Evolutionary conservation across 2,329 filamentous ascomycete species (phyloP), one percentile per base, ranked within the genome.

Genomic region (Botrytis hyacinthi): DNA sequence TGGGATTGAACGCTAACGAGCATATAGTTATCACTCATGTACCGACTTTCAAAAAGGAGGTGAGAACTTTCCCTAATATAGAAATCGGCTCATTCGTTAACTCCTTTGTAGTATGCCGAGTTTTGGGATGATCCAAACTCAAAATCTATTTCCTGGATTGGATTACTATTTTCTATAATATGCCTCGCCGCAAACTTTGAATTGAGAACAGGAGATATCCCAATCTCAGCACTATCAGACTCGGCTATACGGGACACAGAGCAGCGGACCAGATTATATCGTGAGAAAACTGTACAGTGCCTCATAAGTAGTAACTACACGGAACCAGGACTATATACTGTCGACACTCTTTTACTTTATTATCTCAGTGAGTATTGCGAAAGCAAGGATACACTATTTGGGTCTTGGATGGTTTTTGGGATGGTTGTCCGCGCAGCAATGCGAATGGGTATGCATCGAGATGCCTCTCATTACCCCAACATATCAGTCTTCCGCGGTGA

Each of bases 371-470:
- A 88, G 74, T 88, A 88, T 76, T 78, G 88, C 44, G 81, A 84
- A 69, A 86, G 84, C 78, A 82, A 84, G n/a, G 83, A 84, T 32
- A 83, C 84, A 22, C 86, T 88, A 78, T 86, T 87, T 81, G 86
- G 85, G 75, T 85, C 84, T 78, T 90, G 88, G 79, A 80, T 89
- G 68, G 80, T 89, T 26, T 85, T 84, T 0, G 84, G 85, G 5
- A 83, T 87, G 3, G 82, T 85, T 54, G 82, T 89, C 61, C 85
- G 87, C 20, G 80, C 88, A 5, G 87, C 88, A 82, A 81, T 89
- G 74, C 86, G 87, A 78, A 86, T 89, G 84, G 88, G 88, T 20
- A 82, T 87, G 22, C 88, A 89, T 77, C 85, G 88, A 29, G 88
- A 90, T 76, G 85, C 87, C 1, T 84, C 82, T 76, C 84, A 85